Base-by-base conservation (phyloP, 306 rosid species). In the Alnus rubra region DNA sequence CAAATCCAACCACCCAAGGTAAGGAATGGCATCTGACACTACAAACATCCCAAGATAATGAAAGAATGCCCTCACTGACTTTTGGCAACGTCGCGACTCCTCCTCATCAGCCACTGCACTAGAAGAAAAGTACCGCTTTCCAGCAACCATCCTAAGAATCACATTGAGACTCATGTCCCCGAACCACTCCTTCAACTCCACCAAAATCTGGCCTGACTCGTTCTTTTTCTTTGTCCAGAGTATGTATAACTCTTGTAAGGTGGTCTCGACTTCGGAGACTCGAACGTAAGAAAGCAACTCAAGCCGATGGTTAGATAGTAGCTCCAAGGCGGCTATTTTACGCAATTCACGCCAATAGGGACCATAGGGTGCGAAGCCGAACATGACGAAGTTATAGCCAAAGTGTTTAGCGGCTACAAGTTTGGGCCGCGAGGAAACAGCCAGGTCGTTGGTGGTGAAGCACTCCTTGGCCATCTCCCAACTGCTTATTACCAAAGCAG, bases 391-490 rank as follows among this genome's bases (percentile, higher is more conserved):
- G 84, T 88, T 42, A 30, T 90, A 84, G 35, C 88, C 85, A 10
- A 88, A 4, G 51, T 76, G 75, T 56, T 86, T 79, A 0, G 81
- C 47, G 2, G 84, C 86, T 0, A 83, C 23, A 4, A 71, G 74
- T 7, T 78, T 84, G 15, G 94, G 92, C 3, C 94, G 91, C 4
- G 88, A 78, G 4, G 88, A 69, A 4, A 81, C 47, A 0, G 71
- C 76, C 16, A 37, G 19, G 49, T 88, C 91, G n/a, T 80, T 88
- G 6, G 80, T 73, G 11, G 91, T 80, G 76, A 87, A 87, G 54
- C 88, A 80, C 77, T 90, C 92, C 33, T 82, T 90, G 0, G 91
- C 91, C 71, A 85, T 69, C 59, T 87, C 91, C 84, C 81, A 78
- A 9, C 64, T 74, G 28, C 85, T 88, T 9, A 90, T 86, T 1